phyloP scores from a whole-genome alignment of 768 basidiomycete species.

The Strobilomyces dryophilus region DNA sequence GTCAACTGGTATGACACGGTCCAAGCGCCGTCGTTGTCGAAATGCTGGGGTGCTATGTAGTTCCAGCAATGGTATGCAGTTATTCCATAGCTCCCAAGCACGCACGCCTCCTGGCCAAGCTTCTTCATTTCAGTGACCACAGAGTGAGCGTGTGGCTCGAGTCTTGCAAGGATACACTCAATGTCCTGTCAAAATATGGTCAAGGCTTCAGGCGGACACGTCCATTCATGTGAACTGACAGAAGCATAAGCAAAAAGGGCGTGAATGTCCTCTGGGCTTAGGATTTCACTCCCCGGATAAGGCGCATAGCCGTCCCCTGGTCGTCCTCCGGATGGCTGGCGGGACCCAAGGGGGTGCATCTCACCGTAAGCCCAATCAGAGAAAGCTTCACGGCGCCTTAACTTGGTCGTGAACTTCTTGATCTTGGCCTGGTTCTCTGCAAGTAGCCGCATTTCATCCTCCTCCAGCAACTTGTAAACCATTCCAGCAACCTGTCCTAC shows the following conservation, averaged over 20 bases:
- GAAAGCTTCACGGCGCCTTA: neutral
- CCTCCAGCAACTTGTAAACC: neutral
- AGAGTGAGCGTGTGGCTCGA: neutral
- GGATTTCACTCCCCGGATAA: neutral
- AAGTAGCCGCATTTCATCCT: neutral
- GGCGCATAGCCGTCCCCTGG: slow-evolving; percentile 1
- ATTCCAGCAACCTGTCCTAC: neutral
- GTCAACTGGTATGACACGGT: slow-evolving; percentile 4
- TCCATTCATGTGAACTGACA: neutral
- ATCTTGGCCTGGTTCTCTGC: slow-evolving; percentile 3
- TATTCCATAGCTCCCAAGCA: neutral
- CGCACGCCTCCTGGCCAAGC: neutral
- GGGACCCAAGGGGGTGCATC: neutral
- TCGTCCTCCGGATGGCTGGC: neutral
- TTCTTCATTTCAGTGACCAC: neutral
- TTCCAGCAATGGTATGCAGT: slow-evolving; percentile 10
- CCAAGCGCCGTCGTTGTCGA: neutral
- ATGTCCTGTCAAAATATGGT: neutral
- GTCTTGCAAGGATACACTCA: neutral
- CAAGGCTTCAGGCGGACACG: neutral
- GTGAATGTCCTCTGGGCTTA: neutral
- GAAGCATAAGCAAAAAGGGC: neutral
- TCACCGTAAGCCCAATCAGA: neutral
- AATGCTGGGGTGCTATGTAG: neutral
- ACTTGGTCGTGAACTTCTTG: neutral